These are phyloP conservation scores for Stropharia rugosoannulata DNA, from an alignment of 768 basidiomycete genomes.

Conservation along the genomic window DNA sequence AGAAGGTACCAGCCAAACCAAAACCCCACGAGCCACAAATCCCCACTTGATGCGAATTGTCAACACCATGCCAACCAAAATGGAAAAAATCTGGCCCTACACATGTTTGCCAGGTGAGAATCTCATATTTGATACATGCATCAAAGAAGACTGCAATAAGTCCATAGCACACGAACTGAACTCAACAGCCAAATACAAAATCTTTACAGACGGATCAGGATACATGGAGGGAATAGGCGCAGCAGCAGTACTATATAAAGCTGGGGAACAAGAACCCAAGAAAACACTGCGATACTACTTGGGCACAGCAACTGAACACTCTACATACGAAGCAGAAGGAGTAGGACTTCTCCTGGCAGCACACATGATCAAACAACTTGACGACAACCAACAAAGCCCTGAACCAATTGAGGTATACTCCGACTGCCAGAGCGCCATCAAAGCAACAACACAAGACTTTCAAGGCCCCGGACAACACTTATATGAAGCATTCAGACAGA, in stretches of 20 bases:
- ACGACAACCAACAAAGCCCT: neutral
- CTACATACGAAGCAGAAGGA: neutral
- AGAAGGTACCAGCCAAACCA: neutral
- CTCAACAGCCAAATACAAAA: no score
- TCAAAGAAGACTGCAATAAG: no score
- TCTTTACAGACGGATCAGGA: slow-evolving; percentile 1
- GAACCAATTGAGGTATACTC: neutral
- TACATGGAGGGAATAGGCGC: neutral
- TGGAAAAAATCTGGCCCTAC: neutral
- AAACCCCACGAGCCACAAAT: neutral
- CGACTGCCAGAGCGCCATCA: neutral
- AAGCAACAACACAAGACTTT: neutral
- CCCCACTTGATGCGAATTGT: neutral
- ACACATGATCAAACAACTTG: neutral
- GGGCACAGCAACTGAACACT: neutral
- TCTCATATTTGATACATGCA: no score
- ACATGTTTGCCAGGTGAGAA: neutral
- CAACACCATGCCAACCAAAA: neutral
- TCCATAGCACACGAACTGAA: no score
- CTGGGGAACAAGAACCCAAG: neutral
- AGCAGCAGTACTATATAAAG: neutral
- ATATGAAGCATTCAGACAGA: neutral
- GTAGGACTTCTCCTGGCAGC: neutral
- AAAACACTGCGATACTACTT: neutral
- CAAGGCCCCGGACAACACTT: neutral